phyloP scores from a whole-genome alignment of 352 stramenopile genomes.

The Phytophthora hibernalis region DNA sequence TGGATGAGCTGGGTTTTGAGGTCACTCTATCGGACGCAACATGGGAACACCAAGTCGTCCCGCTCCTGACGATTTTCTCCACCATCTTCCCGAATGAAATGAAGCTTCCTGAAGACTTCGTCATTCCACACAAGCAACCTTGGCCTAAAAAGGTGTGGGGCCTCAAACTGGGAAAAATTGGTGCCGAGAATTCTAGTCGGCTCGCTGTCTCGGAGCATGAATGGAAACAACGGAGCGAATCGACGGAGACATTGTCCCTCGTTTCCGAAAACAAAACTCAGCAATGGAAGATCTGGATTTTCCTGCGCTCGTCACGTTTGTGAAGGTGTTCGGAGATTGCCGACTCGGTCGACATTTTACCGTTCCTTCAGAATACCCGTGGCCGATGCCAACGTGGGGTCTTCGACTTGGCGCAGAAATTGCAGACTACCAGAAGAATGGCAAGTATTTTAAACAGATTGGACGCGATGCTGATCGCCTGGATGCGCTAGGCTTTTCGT shows the following conservation, averaged over 20 bases:
- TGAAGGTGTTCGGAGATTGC: conserved; percentile 35
- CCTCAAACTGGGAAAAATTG: conserved; percentile 28
- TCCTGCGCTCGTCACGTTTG: conserved; percentile 33
- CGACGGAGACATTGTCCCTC: background rate
- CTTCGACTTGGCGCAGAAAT: conserved; percentile 29
- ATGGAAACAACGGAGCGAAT: conserved; percentile 23
- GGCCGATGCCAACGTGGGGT: conserved; percentile 35
- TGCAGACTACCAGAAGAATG: conserved; percentile 23
- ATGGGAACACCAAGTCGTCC: conserved; percentile 29
- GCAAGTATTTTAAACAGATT: conserved; percentile 34
- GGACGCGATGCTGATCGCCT: conserved; percentile 35
- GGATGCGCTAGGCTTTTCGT: conserved; percentile 25
- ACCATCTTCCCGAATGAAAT: conserved; percentile 13
- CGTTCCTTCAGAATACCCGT: conserved; percentile 31
- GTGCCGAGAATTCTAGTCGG: conserved; percentile 17
- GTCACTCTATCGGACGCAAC: conserved; percentile 28
- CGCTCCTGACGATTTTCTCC: conserved; percentile 34
- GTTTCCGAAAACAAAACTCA: conserved; percentile 17
- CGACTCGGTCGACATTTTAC: conserved; percentile 28
- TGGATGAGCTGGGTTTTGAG: conserved; percentile 35
- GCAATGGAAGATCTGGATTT: conserved; percentile 29
- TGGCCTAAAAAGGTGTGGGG: conserved; percentile 38
- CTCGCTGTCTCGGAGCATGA: conserved; percentile 6
- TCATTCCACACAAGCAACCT: conserved; percentile 27
- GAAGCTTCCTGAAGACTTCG: conserved; percentile 22